phyloP scores from a whole-genome alignment of 208 protist species.

The Borovskyia barvae region DNA sequence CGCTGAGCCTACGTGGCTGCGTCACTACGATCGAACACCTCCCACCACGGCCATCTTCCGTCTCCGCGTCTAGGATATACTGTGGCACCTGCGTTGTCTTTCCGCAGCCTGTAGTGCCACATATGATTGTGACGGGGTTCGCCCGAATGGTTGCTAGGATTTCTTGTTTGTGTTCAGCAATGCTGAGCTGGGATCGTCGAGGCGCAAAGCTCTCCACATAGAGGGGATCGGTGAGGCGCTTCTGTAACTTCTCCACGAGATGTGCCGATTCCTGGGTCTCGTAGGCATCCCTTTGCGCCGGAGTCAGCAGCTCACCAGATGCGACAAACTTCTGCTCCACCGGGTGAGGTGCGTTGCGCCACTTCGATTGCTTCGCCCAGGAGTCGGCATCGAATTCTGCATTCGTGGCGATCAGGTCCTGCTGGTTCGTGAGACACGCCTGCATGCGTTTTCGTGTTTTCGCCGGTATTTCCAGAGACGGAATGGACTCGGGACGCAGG shows the following conservation, averaged over 20 bases:
- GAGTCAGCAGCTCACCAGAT: too few relatives aligned
- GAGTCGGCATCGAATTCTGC: too few relatives aligned
- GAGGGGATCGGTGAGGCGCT: constrained; percentile 47
- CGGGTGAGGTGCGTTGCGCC: background rate
- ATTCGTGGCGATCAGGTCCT: constrained; percentile 1
- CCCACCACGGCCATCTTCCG: constrained; percentile 52
- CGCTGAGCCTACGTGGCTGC: constrained; percentile 98
- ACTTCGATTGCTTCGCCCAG: background rate
- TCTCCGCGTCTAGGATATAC: constrained; percentile 90
- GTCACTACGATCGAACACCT: constrained; percentile 91
- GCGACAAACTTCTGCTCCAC: background rate
- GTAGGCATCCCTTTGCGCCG: constrained; percentile 28
- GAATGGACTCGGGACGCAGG: constrained; percentile 12
- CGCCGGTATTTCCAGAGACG: constrained; percentile 5
- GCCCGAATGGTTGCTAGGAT: constrained; percentile 72
- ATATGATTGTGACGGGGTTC: constrained; percentile 91
- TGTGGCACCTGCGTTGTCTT: constrained; percentile 98
- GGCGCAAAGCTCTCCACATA: constrained; percentile 72
- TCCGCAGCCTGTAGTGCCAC: constrained; percentile 96
- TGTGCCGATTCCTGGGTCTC: constrained; percentile 41
- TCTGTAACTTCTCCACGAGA: constrained; percentile 40
- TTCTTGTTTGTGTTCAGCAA: constrained; percentile 52
- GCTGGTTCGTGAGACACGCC: constrained; percentile 14
- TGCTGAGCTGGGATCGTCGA: constrained; percentile 65
- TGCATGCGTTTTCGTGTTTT: constrained; percentile 15